phyloP scores from a whole-genome alignment of 2,329 filamentous ascomycete species.

The Dothiorella sarmentorum region DNA sequence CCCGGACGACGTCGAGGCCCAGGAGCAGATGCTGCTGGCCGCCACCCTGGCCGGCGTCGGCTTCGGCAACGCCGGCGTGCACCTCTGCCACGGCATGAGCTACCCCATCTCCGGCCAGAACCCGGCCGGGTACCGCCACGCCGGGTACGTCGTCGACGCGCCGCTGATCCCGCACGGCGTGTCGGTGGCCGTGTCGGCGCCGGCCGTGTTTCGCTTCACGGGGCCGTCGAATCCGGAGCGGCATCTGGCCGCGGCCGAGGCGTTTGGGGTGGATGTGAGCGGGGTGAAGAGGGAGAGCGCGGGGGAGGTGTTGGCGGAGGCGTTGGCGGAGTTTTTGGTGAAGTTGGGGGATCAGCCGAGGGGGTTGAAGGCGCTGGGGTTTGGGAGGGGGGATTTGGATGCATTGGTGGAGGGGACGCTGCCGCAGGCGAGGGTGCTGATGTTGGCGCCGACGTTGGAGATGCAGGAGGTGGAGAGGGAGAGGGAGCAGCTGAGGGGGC shows the following conservation, averaged over 20 bases:
- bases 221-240: slow-evolving; percentile 87
- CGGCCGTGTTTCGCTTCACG: slow-evolving; percentile 92
- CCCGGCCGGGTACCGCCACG: slow-evolving; percentile 80
- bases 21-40: slow-evolving; percentile 92
- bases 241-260: slow-evolving; percentile 83
- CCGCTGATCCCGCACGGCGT: slow-evolving; percentile 95
- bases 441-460: slow-evolving; percentile 78
- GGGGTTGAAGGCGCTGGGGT: slow-evolving; percentile 80
- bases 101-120: slow-evolving; percentile 97
- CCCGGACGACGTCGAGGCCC: slow-evolving; percentile 87
- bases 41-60: slow-evolving; percentile 92
- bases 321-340: slow-evolving; percentile 74
- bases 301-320: slow-evolving; percentile 82
- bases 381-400: slow-evolving; percentile 71
- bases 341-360: slow-evolving; percentile 85
- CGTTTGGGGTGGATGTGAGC: slow-evolving; percentile 83
- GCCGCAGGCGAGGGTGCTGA: slow-evolving; percentile 84
- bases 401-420: slow-evolving; percentile 89
- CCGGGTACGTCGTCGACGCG: slow-evolving; percentile 72
- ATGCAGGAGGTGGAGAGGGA: slow-evolving; percentile 45
- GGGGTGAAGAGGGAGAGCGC: slow-evolving; percentile 87
- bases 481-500: slow-evolving; percentile 45
- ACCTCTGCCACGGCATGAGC: slow-evolving; percentile 88
- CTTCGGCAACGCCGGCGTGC: slow-evolving; percentile 96
- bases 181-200: slow-evolving; percentile 87